Evolutionary conservation across 2,329 filamentous ascomycete genomes (phyloP).

Genomic region (Phoma sp.): DNA sequence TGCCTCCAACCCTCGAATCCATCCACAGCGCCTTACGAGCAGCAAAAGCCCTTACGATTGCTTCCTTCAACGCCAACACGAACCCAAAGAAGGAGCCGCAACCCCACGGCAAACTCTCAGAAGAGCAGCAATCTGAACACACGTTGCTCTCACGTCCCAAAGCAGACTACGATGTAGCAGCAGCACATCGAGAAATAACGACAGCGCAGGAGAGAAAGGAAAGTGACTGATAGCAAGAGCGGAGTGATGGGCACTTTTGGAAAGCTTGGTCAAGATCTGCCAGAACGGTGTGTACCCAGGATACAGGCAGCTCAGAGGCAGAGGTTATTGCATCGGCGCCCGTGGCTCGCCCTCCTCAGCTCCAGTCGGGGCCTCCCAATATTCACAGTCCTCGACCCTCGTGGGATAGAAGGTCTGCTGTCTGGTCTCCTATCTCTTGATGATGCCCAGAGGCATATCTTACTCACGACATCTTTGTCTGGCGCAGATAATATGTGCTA

Average conservation of each 20-base stretch:
- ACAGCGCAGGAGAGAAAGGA: slow-evolving; percentile 2
- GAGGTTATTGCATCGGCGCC: slow-evolving; percentile 22
- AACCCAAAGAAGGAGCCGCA: slow-evolving; percentile 3
- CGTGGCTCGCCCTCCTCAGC: slow-evolving; percentile 37
- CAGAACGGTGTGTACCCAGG: slow-evolving; percentile 25
- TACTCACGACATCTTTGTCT: slow-evolving; percentile 23
- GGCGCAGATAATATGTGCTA: slow-evolving; percentile 22
- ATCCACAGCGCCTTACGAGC: slow-evolving; percentile 4
- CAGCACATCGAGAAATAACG: neutral
- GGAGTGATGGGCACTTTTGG: slow-evolving; percentile 12
- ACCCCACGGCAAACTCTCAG: neutral
- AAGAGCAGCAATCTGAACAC: slow-evolving; percentile 6
- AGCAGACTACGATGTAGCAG: neutral
- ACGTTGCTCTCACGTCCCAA: neutral
- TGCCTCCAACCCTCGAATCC: slow-evolving; percentile 3
- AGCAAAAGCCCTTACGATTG: slow-evolving; percentile 6
- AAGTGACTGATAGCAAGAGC: neutral
- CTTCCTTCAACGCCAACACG: slow-evolving; percentile 5
- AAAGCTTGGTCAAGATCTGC: slow-evolving; percentile 19
- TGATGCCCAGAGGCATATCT: slow-evolving; percentile 56
- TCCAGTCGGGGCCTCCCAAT: slow-evolving; percentile 41
- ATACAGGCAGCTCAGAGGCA: slow-evolving; percentile 17
- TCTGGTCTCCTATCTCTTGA: slow-evolving; percentile 68
- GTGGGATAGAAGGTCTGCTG: slow-evolving; percentile 63
- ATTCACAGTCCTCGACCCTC: no score